phyloP scores from a whole-genome alignment of 2,329 filamentous ascomycete genomes.

The Atkinsonella texensis region DNA sequence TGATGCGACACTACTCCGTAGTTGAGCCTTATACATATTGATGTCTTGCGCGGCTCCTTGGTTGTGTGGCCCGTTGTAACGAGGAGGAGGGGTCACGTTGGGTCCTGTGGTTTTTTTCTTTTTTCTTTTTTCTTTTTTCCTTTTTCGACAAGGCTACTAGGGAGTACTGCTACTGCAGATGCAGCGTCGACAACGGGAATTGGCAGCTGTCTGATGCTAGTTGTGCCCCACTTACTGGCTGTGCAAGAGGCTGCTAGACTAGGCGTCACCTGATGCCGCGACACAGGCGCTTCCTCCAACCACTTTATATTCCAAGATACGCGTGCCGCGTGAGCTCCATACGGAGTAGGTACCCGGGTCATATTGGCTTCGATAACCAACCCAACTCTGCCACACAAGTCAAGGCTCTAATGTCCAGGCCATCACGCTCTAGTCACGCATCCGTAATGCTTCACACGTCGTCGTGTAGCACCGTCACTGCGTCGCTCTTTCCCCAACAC shows the following conservation, averaged over 20 bases:
- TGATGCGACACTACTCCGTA: too few relatives aligned
- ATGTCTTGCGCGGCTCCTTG: too few relatives aligned
- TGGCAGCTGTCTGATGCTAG: too few relatives aligned
- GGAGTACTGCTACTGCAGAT: too few relatives aligned
- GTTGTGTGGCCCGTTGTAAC: too few relatives aligned
- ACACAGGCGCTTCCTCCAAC: background rate
- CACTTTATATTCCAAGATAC: background rate
- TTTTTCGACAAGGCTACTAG: too few relatives aligned
- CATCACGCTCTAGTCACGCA: background rate
- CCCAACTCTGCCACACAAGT: background rate
- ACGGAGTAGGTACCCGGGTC: background rate
- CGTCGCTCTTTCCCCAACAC: conserved; percentile 1
- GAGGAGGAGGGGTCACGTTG: too few relatives aligned
- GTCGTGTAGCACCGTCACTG: background rate
- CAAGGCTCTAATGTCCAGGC: background rate
- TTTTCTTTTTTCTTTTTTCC: too few relatives aligned
- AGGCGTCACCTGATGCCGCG: conserved; percentile 4
- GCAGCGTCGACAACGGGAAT: too few relatives aligned
- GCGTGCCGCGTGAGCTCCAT: background rate
- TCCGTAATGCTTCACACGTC: background rate
- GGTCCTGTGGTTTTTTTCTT: too few relatives aligned
- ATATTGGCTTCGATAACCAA: background rate
- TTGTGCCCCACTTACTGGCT: too few relatives aligned
- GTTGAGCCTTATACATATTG: too few relatives aligned
- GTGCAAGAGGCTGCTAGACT: background rate